Percentiles rank a stretch among this genome's conserved stretches.
Evolutionary conservation across 495 filamentous ascomycete species (phyloP).

Genomic region (Penicillium silybi): DNA sequence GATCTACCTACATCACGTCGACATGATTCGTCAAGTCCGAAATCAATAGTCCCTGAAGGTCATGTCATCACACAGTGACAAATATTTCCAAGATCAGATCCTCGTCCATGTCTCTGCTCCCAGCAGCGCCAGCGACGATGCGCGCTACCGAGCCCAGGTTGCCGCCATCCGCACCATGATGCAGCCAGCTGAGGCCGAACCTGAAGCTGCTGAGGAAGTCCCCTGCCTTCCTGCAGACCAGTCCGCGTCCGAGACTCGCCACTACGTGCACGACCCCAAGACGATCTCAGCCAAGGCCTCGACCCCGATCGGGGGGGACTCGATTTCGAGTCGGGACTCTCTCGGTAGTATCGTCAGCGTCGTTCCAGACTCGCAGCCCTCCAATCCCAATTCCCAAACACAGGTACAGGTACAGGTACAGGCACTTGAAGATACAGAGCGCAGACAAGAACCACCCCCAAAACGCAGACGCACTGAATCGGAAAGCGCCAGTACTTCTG

Average conservation of each 20-base stretch:
- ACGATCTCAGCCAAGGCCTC: neutral
- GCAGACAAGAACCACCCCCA: too few species aligned
- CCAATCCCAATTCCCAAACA: too few species aligned
- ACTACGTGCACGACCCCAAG: neutral
- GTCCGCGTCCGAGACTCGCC: neutral
- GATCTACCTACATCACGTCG: neutral
- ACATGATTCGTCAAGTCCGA: neutral
- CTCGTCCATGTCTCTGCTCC: slow-evolving; percentile 67
- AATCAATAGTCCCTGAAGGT: neutral
- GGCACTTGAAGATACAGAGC: too few species aligned
- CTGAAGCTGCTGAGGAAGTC: neutral
- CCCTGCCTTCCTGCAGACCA: neutral
- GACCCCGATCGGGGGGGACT: neutral
- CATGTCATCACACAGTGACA: neutral
- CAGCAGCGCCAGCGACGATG: slow-evolving; percentile 57
- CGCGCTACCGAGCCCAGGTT: slow-evolving; percentile 58
- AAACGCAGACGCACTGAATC: too few species aligned
- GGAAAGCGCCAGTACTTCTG: too few species aligned
- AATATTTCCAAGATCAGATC: slow-evolving; percentile 45
- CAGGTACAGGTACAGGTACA: too few species aligned
- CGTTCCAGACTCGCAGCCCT: slow-evolving; percentile 43
- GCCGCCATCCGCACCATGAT: slow-evolving; percentile 47
- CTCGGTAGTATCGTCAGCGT: slow-evolving; percentile 43
- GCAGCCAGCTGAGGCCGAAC: neutral
- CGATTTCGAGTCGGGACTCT: slow-evolving; percentile 23